phyloP scores from a whole-genome alignment of 768 basidiomycete species.

The Boletales sp. region DNA sequence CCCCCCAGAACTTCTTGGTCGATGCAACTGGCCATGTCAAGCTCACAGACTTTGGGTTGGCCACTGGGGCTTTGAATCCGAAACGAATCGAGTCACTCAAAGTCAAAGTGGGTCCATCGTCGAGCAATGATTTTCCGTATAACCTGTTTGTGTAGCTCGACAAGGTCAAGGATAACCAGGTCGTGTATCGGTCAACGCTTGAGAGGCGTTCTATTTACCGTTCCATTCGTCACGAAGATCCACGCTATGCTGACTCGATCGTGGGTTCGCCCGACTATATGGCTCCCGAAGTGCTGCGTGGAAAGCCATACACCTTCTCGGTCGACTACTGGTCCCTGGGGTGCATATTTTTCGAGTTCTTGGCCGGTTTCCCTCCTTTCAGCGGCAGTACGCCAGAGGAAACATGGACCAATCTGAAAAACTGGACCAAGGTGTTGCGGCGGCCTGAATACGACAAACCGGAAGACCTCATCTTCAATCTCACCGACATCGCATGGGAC shows the following conservation, averaged over 20 bases:
- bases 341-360: conserved; percentile 96
- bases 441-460: conserved; percentile 93
- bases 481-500: conserved; percentile 92
- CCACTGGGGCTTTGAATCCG: conserved; percentile 94
- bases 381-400: conserved; percentile 94
- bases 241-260: conserved; percentile 93
- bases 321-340: conserved; percentile 99
- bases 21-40: conserved; percentile 97
- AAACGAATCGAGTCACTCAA: conserved; percentile 92
- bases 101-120: conserved; percentile 60
- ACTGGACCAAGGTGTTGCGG: conserved; percentile 91
- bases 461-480: conserved; percentile 95
- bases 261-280: conserved; percentile 99
- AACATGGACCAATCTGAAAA: conserved; percentile 98
- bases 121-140: neutral
- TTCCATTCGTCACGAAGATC: conserved; percentile 84
- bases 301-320: conserved; percentile 91
- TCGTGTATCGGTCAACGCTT: conserved; percentile 87
- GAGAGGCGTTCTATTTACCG: conserved; percentile 95
- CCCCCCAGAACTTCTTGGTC: conserved; percentile 85
- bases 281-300: conserved; percentile 91
- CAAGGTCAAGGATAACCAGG: conserved; percentile 90
- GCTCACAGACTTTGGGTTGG: conserved; percentile 95
- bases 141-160: conserved; percentile 60
- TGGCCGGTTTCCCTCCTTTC: conserved; percentile 97